Base-by-base conservation (phyloP, 805 yeast species). In the Myxozyma neotropica region DNA sequence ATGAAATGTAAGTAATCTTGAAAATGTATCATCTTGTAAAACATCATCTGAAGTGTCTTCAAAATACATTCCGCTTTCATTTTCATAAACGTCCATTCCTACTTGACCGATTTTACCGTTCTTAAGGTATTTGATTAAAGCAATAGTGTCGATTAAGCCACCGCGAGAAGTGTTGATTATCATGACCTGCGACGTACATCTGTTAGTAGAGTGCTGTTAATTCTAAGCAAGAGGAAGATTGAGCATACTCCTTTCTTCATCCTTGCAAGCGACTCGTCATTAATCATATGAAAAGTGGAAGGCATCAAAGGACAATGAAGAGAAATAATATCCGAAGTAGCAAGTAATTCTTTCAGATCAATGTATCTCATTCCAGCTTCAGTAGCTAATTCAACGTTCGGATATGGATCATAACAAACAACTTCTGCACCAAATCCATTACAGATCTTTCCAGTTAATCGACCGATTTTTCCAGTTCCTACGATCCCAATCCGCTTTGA, bases 61-160 rank as follows among this genome's bases (percentile, higher is more conserved):
- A 42, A 64, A 68, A 51, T 68, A 69, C 33, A 69, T 42, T 15
- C 58, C 67, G 21, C 54, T 38, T 70, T 81, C 84, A 50, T 68
- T 62, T 66, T 80, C 83, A 67, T 79, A 81, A 15, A 81, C 84
- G 63, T 81, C 84, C 17, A 80, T 67, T 17, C 81, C 84, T 55
- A 77, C 77, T 10, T 79, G 74, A 2, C 82, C 81, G 23, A 81
- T 67, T 66, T 78, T 75, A 17, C 80, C 79, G 17, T 63, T 58
- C 63, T 78, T 74, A 57, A 81, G 70, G 10, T 71, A 67, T 26
- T 69, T 67, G 4, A 75, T 70, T 53, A 80, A 69, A 23, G 75
- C 77, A 24, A 67, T 64, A 61, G 80, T 82, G 64, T 80, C 77
- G 55, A 80, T 76, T 35, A 80, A 75, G 2, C 81, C 81, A 3